Conservation (phyloP, 495 filamentous ascomycete species). For the Lindgomyces ingoldianus region DNA sequence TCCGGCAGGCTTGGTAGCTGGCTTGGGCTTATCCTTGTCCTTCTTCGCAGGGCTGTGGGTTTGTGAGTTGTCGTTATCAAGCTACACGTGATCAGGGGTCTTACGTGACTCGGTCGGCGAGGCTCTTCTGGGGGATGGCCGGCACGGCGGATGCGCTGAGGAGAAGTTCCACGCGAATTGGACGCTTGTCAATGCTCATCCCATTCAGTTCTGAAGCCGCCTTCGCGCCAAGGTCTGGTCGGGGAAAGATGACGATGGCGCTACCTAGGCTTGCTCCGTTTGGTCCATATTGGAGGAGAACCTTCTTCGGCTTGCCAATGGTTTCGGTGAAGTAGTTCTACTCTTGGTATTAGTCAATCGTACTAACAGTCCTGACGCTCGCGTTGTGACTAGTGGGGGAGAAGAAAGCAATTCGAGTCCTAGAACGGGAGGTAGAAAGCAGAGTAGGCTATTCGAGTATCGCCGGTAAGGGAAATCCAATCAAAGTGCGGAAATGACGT, state of each 20-base stretch:
- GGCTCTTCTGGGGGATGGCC: constrained; percentile 63
- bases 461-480: not conserved
- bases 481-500: not conserved
- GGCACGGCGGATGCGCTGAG: constrained; percentile 73
- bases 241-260: constrained; percentile 76
- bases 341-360: constrained; percentile 34
- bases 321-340: constrained; percentile 96
- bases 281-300: constrained; percentile 86
- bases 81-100: constrained; percentile 33
- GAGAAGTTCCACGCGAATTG: constrained; percentile 94
- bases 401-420: constrained; percentile 16
- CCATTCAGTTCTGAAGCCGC: constrained; percentile 82
- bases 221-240: constrained; percentile 74
- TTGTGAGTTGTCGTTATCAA: constrained; percentile 11
- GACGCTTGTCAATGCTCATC: constrained; percentile 80
- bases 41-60: constrained; percentile 52
- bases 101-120: constrained; percentile 85
- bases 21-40: constrained; percentile 67
- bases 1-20: constrained; percentile 63
- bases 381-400: not conserved
- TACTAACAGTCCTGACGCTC: constrained; percentile 6
- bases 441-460: not conserved
- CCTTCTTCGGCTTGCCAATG: constrained; percentile 84
- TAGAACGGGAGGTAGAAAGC: not conserved
- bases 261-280: constrained; percentile 88